Base-by-base conservation (phyloP, 805 yeast genomes). In the Jamesozyma jinghongensis region DNA sequence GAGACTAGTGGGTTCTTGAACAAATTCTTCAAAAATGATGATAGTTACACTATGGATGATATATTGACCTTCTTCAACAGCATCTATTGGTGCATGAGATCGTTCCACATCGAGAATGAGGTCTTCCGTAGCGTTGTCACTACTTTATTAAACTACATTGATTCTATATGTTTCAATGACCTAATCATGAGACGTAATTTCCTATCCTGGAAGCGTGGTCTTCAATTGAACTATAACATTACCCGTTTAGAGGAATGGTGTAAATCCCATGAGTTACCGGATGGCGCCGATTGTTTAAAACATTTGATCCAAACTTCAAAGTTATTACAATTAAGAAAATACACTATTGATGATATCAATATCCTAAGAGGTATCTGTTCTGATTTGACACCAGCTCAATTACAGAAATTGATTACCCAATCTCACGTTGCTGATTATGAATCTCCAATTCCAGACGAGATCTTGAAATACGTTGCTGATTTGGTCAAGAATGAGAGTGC, bases 221-320 rank as follows among this genome's bases (percentile, higher is more conserved):
- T 92, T 52, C 98, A 92, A 66, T 78, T 92, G 65, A 92, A 87
- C 62, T 92, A 92, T 67, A 92, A 92, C 62, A 94, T 88, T 40
- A 92, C 98, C 3, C 77, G 97, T 56, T 73, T 92, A 54, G 97
- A 87, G 63, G 99, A 92, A 67, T 92, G 98, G 98, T 90, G 97
- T 65, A 90, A 86, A 67, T 78, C 86, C 6, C 96, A 90, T 61
- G 88, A 83, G 39, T 77, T 92, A 47, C 82, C 83, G 38, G 95
- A 88, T 59, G 95, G 94, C 2, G 75, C 90, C 3, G 77, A 79
- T 30, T 79, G 86, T 56, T 73, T 92, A 59, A 80, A 81, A 47
- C 97, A 88, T 58, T 70, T 92, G 57, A 73, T 87, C 50, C 97
- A 92, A 66, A 90, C 94, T 17, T 88, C 96, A 31, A 92, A 92